Evolutionary conservation across 768 basidiomycete genomes (phyloP).

Genomic region (Lentinus brumalis): DNA sequence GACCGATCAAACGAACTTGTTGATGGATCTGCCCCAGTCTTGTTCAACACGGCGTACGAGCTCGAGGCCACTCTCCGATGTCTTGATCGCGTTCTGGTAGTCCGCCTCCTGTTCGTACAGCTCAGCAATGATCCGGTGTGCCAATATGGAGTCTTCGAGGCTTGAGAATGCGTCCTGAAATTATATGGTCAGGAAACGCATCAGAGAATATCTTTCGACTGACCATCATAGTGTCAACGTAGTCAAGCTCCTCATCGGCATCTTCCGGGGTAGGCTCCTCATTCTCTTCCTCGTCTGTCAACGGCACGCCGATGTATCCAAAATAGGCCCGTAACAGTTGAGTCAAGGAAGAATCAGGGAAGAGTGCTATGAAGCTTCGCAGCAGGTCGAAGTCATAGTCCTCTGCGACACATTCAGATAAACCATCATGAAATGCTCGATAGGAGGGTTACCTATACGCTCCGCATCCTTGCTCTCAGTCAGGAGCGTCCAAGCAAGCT

Average conservation of each 20-base stretch:
- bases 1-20: conserved; percentile 40
- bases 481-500: conserved; percentile 78
- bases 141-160: conserved; percentile 60
- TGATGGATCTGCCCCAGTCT: conserved; percentile 56
- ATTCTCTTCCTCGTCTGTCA: conserved; percentile 45
- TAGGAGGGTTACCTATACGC: conserved; percentile 54
- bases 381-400: conserved; percentile 61
- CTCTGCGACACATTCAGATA: conserved; percentile 40
- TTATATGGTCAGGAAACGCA: conserved; percentile 8
- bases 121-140: conserved; percentile 63
- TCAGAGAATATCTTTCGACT: conserved; percentile 24
- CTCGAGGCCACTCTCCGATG: conserved; percentile 70
- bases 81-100: conserved; percentile 69
- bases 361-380: conserved; percentile 61
- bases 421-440: no score
- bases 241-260: conserved; percentile 45
- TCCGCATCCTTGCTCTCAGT: conserved; percentile 76
- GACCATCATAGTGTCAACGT: conserved; percentile 65
- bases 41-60: conserved; percentile 54
- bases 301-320: conserved; percentile 51
- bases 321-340: conserved; percentile 69
- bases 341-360: conserved; percentile 61
- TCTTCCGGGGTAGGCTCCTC: conserved; percentile 16
- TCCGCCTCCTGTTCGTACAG: conserved; percentile 72
- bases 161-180: conserved; percentile 55